A percentile compares a stretch with the other conserved stretches of the same genome.
phyloP scores from a whole-genome alignment of 345 rosid genomes.

The Rhodamnia rubescens region DNA sequence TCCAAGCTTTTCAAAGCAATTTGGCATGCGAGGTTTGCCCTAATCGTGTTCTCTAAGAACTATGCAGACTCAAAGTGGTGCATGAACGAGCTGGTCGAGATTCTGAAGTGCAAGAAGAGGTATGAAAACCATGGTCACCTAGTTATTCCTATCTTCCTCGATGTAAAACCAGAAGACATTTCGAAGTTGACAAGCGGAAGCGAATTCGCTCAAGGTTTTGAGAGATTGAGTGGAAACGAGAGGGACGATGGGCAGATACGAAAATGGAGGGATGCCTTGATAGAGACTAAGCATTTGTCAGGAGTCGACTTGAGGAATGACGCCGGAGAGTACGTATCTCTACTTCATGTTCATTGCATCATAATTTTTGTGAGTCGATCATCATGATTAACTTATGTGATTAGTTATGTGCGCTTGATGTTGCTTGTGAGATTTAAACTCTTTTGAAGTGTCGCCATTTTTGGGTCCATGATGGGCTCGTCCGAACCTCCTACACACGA shows the following conservation, averaged over 20 bases:
- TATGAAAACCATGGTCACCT: background rate
- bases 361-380: background rate
- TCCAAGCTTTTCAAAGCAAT: background rate
- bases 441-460: background rate
- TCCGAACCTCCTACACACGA: background rate
- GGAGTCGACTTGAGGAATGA: background rate
- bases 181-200: background rate
- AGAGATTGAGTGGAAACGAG: background rate
- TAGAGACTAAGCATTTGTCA: background rate
- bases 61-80: conserved; percentile 2
- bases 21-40: background rate
- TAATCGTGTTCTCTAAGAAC: background rate
- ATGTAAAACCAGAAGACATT: background rate
- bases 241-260: too few relatives aligned
- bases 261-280: background rate
- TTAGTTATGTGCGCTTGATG: background rate
- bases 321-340: background rate
- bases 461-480: background rate
- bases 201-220: background rate
- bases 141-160: background rate
- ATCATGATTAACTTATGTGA: background rate
- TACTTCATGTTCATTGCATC: background rate
- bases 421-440: background rate
- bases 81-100: background rate
- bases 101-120: background rate